Base-by-base conservation (phyloP, 139 green algal species). In the Penium margaritaceum region DNA sequence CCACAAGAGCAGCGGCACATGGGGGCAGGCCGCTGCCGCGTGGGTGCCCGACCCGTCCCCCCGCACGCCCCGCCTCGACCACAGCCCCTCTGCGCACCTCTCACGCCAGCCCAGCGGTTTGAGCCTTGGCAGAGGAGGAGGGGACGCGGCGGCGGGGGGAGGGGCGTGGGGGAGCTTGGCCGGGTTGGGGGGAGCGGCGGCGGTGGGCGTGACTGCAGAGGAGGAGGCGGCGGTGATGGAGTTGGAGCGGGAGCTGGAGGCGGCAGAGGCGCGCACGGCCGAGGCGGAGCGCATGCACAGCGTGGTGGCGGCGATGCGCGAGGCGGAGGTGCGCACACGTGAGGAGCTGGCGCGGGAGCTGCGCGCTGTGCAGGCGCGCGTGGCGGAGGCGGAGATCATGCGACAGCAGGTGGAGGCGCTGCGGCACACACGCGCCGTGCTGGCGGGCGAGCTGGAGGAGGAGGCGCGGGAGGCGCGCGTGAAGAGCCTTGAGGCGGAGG, bases 321-420 rank as follows among this genome's bases (percentile, higher is more conserved):
- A 5, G 51, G 51, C 12, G 51, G 51, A 60, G n/a, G 2, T n/a
- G 51, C 29, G 51, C 12, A 19, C 30, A 27, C 6, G 29, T 0
- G 51, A 60, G 51, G 51, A 60, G 12, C 24, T 60, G 51, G 24
- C 29, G 51, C 0, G 51, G 1, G 51, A 60, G 0, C 51, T 60
- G 51, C 51, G 30, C 12, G 51, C 51, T 2, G 51, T 60, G 51
- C 51, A 60, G 51, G 51, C 51, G 51, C 29, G 30, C 24, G 24
- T 60, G 17, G 51, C 30, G 24, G 51, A 60, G 21, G 51, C 51
- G 2, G 51, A 60, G 51, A 60, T 60, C 24, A 60, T 60, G 29
- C 51, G 51, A n/a, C 24, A 60, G 51, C 51, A 60, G 51, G 51
- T 24, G 15, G 51, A 60, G 51, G 51, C 51, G 51, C 51, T 60